These are phyloP conservation scores for Micractinium sp. DNA, from an alignment of 139 green algal genomes.

Conservation along the genomic window DNA sequence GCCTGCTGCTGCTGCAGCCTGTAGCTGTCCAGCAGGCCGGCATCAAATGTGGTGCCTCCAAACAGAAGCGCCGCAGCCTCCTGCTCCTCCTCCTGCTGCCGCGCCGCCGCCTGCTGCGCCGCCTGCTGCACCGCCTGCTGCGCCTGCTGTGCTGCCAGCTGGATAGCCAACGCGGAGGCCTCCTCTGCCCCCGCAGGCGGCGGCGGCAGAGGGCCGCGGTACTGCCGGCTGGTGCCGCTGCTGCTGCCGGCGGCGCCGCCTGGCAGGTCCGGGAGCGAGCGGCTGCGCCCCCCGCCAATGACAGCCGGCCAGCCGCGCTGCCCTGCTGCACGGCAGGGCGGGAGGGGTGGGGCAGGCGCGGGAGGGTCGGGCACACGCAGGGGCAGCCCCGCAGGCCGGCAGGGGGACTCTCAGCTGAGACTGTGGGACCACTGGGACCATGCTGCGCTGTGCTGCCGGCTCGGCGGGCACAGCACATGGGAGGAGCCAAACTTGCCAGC, in stretches of 20 bases:
- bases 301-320: not conserved
- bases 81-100: not conserved
- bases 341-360: too few relatives aligned
- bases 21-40: not conserved
- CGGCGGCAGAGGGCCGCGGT: not conserved
- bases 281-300: slow-evolving; percentile 6
- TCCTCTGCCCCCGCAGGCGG: not conserved
- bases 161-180: not conserved
- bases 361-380: not conserved
- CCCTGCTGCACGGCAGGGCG: not conserved
- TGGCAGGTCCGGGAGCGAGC: slow-evolving; percentile 22
- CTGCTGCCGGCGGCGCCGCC: not conserved
- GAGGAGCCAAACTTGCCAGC: too few relatives aligned
- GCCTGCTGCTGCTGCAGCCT: slow-evolving; percentile 1
- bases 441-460: not conserved
- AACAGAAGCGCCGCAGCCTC: not conserved
- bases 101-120: slow-evolving; percentile 11
- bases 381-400: not conserved
- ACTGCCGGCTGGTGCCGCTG: slow-evolving; percentile 11
- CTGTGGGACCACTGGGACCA: too few relatives aligned
- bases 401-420: not conserved
- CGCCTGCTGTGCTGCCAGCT: slow-evolving; percentile 24
- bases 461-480: slow-evolving; percentile 1
- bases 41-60: not conserved
- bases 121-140: slow-evolving; percentile 26